Conservation (phyloP, 176 grass and related monocot genomes). For the Musa troglodytarum region DNA sequence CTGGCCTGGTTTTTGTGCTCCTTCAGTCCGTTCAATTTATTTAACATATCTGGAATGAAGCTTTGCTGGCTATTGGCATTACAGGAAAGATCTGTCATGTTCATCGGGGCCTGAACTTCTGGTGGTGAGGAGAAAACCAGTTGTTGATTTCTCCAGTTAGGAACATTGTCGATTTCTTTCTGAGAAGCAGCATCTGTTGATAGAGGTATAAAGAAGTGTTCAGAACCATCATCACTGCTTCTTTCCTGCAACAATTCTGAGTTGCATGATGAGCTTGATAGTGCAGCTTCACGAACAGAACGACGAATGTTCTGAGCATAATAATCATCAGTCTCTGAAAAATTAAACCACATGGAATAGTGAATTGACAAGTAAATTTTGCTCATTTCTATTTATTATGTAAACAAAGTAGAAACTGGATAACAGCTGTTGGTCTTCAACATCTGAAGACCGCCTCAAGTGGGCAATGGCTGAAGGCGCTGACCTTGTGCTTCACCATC, state of each 20-base stretch:
- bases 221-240: constrained; percentile 53
- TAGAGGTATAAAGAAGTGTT: constrained; percentile 83
- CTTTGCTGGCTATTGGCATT: constrained; percentile 17
- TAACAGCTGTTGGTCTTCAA: background rate
- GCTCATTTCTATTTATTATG: background rate
- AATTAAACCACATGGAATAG: constrained; percentile 12
- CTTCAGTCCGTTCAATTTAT: constrained; percentile 33
- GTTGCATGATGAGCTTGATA: constrained; percentile 54
- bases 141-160: constrained; percentile 50
- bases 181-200: constrained; percentile 31
- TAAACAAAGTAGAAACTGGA: background rate
- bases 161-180: constrained; percentile 39
- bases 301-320: constrained; percentile 59
- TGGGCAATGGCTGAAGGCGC: background rate
- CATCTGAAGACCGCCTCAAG: background rate
- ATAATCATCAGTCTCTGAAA: constrained; percentile 52
- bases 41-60: constrained; percentile 30
- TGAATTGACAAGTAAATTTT: constrained; percentile 13
- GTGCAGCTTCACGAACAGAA: constrained; percentile 86
- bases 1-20: constrained; percentile 2
- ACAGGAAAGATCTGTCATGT: constrained; percentile 27
- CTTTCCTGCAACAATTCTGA: constrained; percentile 43
- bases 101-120: constrained; percentile 18
- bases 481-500: constrained; percentile 30
- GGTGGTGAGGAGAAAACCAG: constrained; percentile 26